Evolutionary conservation across 2,329 filamentous ascomycete species (phyloP).

Genomic region (Fusarium burgessii): DNA sequence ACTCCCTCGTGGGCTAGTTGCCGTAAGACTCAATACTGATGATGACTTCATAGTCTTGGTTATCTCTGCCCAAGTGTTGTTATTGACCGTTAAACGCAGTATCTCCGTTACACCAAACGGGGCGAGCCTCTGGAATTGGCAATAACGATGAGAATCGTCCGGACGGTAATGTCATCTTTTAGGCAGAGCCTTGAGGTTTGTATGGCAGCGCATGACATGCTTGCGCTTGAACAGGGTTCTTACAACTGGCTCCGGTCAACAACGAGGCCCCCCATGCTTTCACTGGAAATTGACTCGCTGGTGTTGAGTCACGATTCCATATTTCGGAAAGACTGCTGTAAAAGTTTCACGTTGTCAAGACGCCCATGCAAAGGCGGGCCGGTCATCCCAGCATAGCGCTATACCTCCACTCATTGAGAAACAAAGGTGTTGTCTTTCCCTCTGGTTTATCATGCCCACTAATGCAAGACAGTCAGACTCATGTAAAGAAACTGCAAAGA

Average conservation of each 20-base stretch:
- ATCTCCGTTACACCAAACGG: constrained; percentile 27
- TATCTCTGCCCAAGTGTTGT: constrained; percentile 3
- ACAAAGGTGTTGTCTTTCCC: neutral
- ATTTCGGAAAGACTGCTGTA: neutral
- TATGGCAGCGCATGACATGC: constrained; percentile 14
- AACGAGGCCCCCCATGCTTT: constrained; percentile 3
- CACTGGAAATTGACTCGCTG: neutral
- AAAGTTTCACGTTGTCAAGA: constrained; percentile 2
- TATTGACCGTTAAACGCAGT: constrained; percentile 21
- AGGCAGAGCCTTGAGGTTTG: neutral
- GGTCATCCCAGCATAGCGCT: constrained; percentile 4
- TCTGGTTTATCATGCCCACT: neutral
- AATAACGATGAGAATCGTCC: constrained; percentile 13
- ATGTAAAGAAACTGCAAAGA: constrained; percentile 9
- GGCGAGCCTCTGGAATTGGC: constrained; percentile 18
- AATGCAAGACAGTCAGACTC: neutral
- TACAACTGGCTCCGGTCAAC: neutral
- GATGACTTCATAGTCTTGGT: constrained; percentile 12
- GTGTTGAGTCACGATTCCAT: constrained; percentile 14
- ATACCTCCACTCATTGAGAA: neutral
- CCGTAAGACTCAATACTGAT: neutral
- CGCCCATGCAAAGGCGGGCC: constrained; percentile 11
- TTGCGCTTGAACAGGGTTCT: constrained; percentile 8
- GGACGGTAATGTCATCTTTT: constrained; percentile 12
- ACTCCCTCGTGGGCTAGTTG: neutral